phyloP scores from a whole-genome alignment of 1,284 basidiomycete genomes.

The Ustilago sp. region DNA sequence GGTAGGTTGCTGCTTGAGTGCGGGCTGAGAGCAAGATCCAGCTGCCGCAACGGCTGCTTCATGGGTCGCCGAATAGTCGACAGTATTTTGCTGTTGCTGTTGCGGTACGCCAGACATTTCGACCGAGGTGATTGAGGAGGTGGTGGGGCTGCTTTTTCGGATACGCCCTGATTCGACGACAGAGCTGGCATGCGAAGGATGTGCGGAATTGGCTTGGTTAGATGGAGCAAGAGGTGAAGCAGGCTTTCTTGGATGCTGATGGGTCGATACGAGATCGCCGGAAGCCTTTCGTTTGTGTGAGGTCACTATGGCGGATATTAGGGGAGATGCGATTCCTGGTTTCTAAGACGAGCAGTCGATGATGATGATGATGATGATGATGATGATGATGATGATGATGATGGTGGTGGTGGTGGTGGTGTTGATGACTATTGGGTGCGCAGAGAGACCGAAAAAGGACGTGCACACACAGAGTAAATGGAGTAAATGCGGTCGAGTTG shows the following conservation, averaged over 20 bases:
- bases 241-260: conserved; percentile 3
- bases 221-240: conserved; percentile 28
- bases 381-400: background rate
- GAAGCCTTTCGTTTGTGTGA: conserved; percentile 38
- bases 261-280: conserved; percentile 37
- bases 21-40: conserved; percentile 1
- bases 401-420: background rate
- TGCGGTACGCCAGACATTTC: conserved; percentile 36
- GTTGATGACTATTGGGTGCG: background rate
- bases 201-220: conserved; percentile 20
- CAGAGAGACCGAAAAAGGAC: background rate
- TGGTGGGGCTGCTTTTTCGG: too few species aligned
- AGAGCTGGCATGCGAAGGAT: background rate
- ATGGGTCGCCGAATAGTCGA: conserved; percentile 43
- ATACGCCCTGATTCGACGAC: background rate
- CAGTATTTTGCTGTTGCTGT: conserved; percentile 2
- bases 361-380: background rate
- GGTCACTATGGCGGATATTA: conserved; percentile 25
- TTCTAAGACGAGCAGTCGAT: background rate
- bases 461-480: background rate
- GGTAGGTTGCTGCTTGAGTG: conserved; percentile 17
- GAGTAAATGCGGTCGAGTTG: background rate
- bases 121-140: conserved; percentile 12
- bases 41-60: conserved; percentile 39
- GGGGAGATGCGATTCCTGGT: background rate